Base-by-base conservation (phyloP, 352 stramenopile species). In the Globisporangium polare region DNA sequence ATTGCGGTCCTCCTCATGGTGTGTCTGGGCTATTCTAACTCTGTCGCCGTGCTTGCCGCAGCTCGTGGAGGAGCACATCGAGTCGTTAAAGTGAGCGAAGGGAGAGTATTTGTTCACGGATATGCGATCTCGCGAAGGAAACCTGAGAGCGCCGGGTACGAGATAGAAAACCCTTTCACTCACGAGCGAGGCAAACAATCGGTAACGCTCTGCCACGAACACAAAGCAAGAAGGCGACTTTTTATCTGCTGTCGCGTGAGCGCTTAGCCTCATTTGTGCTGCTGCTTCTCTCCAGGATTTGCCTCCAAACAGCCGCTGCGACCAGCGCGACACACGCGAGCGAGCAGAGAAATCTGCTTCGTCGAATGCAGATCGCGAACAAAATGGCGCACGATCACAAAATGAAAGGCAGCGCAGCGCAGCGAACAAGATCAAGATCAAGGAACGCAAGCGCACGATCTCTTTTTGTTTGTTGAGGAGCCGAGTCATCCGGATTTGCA, bases 11-110 rank as follows among this genome's bases (percentile, higher is more conserved):
- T 7, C 17, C 1, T 22, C 41, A 9, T 2, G 22, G 4, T 20
- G 5, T 43, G 13, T 43, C 6, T 46, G 41, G 18, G 41, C 39
- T 45, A 3, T 6, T 31, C 4, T 51, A 0, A 18, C 8, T n/a
- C 26, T 33, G 41, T 27, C 18, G 39, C 12, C 12, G 1, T 54
- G 29, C 10, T 24, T 18, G 12, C 9, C 35, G 35, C 5, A 63
- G 58, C 33, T 51, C n/a, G 35, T 58, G 4, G 58, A 58, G 27
- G 35, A 49, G 33, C 47, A 63, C 47, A 31, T 63, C 26, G 58
- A 53, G 47, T 57, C 39, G 47, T 20, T 63, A 24, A 51, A 43
- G 12, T 37, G 46, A 53, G 41, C 24, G 33, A 49, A 9, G 22
- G n/a, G 49, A 54, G 49, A 41, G 13, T 7, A 18, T 24, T 53